Evolutionary conservation across 495 filamentous ascomycete genomes (phyloP), one percentile per base, ranked within the genome.

Genomic region (Hyaloscypha hepaticicola): DNA sequence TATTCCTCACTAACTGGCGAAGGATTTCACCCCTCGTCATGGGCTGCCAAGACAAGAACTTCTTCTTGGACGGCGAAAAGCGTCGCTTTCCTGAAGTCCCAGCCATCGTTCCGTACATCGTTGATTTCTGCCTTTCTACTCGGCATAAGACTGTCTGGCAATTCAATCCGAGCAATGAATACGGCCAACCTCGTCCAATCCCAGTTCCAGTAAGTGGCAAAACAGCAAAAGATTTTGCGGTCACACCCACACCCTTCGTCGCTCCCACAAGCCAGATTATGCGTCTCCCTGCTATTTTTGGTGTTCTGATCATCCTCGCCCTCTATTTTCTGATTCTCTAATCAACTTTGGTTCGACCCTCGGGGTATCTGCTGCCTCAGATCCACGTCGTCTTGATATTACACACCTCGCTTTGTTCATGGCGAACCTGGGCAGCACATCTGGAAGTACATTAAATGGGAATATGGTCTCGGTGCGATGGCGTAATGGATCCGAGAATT

Each of bases 1-100:
- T 25, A 24, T n/a, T 53, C 25, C 7, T 19, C 9, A 25, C n/a
- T 45, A 0, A 57, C 21, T 58, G 45, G 21, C 27, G 8, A 51
- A 66, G 64, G 48, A 51, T 58, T 22, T 58, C 64, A 11, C 64
- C 64, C 19, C 58, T 61, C n/a, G 64, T 66, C 21, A 50, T 66
- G 51, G 64, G 64, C 24, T 56, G 52, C 26, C 64, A 66, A 61
- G 64, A 66, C 27, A 48, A 26, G 14, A 61, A 26, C 27, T 66
- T 66, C 38, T 1, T 57, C 19, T 27, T 66, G 14, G 64, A 66
- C 24, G 58, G 58, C n/a, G 33, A 58, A 19, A 57, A 57, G 31
- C 52, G 16, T 25, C 14, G n/a, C 0, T 66, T 57, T n/a, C 64
- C 64, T 12, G 28, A 61, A 1, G 41, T 29, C 22, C 28, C 33